Evolutionary conservation across 2,329 filamentous ascomycete species (phyloP), one percentile per base, ranked within the genome.

Genomic region (Pseudogymnoascus sp.): DNA sequence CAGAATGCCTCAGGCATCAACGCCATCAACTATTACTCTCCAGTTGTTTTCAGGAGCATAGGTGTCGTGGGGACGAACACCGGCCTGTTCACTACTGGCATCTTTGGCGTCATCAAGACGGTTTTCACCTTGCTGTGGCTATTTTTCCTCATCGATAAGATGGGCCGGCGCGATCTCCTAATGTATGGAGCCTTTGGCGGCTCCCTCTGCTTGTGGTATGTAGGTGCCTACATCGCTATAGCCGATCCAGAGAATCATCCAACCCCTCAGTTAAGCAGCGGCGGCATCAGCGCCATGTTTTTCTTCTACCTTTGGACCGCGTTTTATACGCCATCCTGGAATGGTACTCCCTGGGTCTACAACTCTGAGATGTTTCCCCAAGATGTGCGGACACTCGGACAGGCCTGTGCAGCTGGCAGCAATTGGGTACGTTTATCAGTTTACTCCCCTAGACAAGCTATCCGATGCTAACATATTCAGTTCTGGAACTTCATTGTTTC

Each of bases 1-100:
- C 90, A 93, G 75, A 93, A 93, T 69, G 87, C 87, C 60, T 81
- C 78, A 2, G 89, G 89, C 2, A 91, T 91, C 77, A 91, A 91
- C 68, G 88, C 89, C 19, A 87, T 90, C 77, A 91, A 91, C 78
- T 91, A 91, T 76, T 90, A 88, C 74, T 81, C 78, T 1, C 88
- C 88, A 0, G 88, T 83, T 0, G 83, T 91, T 8, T 90, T 91
- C 79, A 81, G 79, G 65, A 81, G 79, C 5, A 83, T 88, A 50
- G 84, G 85, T 22, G 77, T 88, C 40, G 76, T 70, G 2, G 84
- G 84, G 4, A 82, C 81, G 4, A 84, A 81, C 70, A 81, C 82
- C 4, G 77, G 77, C 28, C 80, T 87, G 65, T 76, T 89, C 37
- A 89, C 88, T 0, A 92, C 89, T 0, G 89, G 89, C 24, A 84